A percentile compares a stretch with the other conserved stretches of the same genome.
phyloP scores from a whole-genome alignment of 140 eudicot species.

The Stevia rebaudiana region DNA sequence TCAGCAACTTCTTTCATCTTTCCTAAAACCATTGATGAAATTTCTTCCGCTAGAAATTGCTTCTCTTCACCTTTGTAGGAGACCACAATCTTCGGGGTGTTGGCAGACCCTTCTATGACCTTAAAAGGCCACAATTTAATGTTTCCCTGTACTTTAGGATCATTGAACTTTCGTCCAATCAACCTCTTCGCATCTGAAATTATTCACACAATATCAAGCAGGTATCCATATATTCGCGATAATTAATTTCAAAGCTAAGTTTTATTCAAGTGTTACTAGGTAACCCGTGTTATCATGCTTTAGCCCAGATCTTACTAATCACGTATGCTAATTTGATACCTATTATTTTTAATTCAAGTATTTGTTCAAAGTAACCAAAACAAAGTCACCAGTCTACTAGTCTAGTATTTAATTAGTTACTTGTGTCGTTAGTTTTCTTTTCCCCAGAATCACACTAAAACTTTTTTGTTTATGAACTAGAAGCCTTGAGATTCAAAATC shows the following conservation, averaged over 20 bases:
- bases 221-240: background rate
- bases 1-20: conserved; percentile 37
- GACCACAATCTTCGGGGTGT: conserved; percentile 35
- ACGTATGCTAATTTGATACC: background rate
- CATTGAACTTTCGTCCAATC: conserved; percentile 29
- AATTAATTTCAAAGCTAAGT: background rate
- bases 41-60: conserved; percentile 28
- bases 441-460: no score
- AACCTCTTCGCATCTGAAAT: conserved; percentile 30
- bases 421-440: no score
- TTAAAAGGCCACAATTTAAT: conserved; percentile 22
- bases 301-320: no score
- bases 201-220: background rate
- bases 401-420: background rate
- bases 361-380: no score
- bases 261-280: background rate
- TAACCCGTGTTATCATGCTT: no score
- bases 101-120: conserved; percentile 20
- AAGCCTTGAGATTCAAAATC: no score
- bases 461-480: no score
- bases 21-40: conserved; percentile 28
- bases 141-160: conserved; percentile 14
- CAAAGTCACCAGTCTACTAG: background rate
- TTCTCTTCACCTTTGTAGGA: conserved; percentile 30
- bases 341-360: background rate